These are phyloP conservation scores for Corylus americana DNA, from an alignment of 306 rosid species.

Conservation along the genomic window DNA sequence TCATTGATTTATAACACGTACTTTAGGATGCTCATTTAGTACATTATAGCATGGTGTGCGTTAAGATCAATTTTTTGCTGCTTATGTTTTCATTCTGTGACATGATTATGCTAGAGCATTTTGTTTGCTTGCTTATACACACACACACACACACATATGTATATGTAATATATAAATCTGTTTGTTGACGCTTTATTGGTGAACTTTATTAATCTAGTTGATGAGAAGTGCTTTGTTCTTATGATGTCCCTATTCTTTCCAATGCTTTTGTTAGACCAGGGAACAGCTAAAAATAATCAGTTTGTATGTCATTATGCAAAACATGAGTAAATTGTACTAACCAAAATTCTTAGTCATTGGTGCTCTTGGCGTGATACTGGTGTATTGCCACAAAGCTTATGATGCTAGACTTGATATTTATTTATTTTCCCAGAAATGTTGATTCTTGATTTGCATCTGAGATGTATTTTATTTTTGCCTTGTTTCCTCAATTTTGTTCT, in stretches of 20 bases:
- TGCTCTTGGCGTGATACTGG: not conserved
- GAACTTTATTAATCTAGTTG: conserved; percentile 7
- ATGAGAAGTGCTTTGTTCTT: not conserved
- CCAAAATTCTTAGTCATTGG: not conserved
- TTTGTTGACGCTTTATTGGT: not conserved
- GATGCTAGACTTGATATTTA: not conserved
- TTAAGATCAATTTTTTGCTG: not conserved
- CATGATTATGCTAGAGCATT: not conserved
- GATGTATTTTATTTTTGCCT: not conserved
- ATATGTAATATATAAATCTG: not conserved
- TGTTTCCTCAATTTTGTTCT: not conserved
- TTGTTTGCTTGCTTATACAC: not conserved
- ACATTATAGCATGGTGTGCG: not conserved
- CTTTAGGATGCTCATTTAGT: not conserved
- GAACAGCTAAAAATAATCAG: not conserved
- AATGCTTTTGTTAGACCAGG: not conserved
- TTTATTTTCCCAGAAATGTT: not conserved
- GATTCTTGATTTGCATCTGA: conserved; percentile 3
- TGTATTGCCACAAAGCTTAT: not conserved
- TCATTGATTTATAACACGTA: not conserved
- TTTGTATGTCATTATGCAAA: not conserved
- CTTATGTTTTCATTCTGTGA: not conserved
- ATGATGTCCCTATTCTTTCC: conserved; percentile 10
- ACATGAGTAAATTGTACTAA: not conserved
- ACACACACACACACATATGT: no score